A percentile compares a stretch with the other conserved stretches of the same genome.
Evolutionary conservation across 2,329 filamentous ascomycete genomes (phyloP).

Genomic region (Pseudocercospora pini-densiflorae): DNA sequence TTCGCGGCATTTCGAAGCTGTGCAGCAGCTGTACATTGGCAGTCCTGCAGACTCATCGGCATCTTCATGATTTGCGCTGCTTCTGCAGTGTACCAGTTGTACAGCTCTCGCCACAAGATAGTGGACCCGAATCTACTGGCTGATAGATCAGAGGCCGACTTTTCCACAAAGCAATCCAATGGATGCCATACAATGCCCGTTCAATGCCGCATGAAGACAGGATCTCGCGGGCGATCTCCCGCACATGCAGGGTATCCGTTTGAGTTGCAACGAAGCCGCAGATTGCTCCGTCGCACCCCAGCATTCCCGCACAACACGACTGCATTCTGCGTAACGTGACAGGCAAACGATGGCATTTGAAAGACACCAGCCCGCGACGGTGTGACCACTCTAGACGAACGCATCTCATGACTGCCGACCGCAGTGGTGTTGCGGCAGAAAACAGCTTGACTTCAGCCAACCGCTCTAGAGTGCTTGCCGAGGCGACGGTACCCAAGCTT

Average conservation of each 20-base stretch:
- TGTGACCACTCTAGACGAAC: too few relatives aligned
- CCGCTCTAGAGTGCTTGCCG: too few relatives aligned
- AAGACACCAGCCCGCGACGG: too few relatives aligned
- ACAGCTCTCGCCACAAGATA: too few relatives aligned
- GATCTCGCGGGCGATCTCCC: neutral
- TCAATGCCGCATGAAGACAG: neutral
- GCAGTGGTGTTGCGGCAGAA: too few relatives aligned
- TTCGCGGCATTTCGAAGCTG: neutral
- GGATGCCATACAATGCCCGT: neutral
- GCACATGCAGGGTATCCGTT: neutral
- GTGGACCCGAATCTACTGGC: too few relatives aligned
- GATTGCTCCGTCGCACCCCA: neutral
- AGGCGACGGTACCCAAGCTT: neutral
- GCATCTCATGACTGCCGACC: too few relatives aligned
- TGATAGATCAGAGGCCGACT: neutral
- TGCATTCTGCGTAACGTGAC: neutral
- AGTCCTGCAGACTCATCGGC: neutral
- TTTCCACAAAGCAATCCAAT: neutral
- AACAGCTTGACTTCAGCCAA: too few relatives aligned
- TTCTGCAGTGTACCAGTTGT: too few relatives aligned
- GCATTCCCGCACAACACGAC: neutral
- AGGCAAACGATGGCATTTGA: neutral
- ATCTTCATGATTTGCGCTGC: too few relatives aligned
- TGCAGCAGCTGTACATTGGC: neutral
- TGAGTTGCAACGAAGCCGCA: neutral